Evolutionary conservation across 805 yeast genomes (phyloP), one percentile per base, ranked within the genome.

Genomic region (Yamadazyma kitorensis): DNA sequence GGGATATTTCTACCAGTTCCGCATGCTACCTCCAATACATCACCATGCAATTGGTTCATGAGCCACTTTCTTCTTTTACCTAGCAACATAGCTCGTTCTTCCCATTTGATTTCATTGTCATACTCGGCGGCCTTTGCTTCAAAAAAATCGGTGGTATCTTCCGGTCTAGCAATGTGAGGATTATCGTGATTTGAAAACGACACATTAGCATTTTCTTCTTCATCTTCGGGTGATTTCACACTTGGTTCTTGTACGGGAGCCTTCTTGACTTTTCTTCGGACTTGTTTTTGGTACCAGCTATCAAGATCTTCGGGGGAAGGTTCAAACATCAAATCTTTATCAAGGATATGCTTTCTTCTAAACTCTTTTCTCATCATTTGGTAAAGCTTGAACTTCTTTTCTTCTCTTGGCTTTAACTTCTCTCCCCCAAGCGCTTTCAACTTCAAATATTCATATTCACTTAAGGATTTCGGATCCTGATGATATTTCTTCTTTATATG

Each of bases 1-100:
- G 82, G 80, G 37, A 91, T 74, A 54, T 93, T 93, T 58, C 98
- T 74, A 5, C 98, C 98, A 0, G 98, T 93, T 39, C 98, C 98
- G 53, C 95, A 86, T 0, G 97, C 82, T 8, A 91, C 93, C 58
- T 93, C 98, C 37, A 93, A 64, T 2, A 88, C 96, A 54, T 93
- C 96, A 15, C 98, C 98, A 38, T 68, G 64, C 31, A 82, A 74
- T 41, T 83, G 84, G 23, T 68, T 74, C 88, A 85, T 84, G 29
- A 84, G 57, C 85, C 93, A 82, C 48, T 78, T 79, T 49, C 96
- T 72, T 59, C 84, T 71, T 49, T 68, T 70, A 37, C 81, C 78
- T 71, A 78, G 66, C 23, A 75, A 60, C 36, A 78, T 69, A 11
- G 78, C 71, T 30, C 77, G 51, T 50, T 83, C 93, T 54, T 84